These are phyloP conservation scores for Aphanomyces euteiches DNA, from an alignment of 352 stramenopile species.

Conservation along the genomic window DNA sequence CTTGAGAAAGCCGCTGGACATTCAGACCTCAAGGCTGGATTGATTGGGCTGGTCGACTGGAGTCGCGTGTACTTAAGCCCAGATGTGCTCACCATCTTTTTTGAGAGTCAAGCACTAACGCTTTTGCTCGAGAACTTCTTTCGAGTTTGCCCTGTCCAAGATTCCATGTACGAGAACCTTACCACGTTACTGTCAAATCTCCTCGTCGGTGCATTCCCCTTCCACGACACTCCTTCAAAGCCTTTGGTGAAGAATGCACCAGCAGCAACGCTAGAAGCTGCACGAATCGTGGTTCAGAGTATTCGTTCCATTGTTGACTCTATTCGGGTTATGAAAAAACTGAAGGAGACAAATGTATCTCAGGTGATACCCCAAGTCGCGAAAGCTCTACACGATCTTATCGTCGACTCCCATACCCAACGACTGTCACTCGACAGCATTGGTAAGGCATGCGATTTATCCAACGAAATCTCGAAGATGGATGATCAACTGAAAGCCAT, in stretches of 20 bases:
- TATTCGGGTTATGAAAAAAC: constrained; percentile 17
- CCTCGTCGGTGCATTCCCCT: constrained; percentile 16
- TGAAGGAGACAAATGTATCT: constrained; percentile 11
- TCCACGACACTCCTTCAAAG: background rate
- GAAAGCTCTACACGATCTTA: constrained; percentile 8
- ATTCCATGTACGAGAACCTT: constrained; percentile 56
- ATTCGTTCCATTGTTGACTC: constrained; percentile 29
- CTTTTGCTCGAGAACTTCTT: constrained; percentile 64
- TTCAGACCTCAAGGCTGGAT: constrained; percentile 59
- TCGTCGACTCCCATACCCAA: constrained; percentile 17
- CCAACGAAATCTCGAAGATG: constrained; percentile 40
- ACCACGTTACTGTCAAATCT: constrained; percentile 51
- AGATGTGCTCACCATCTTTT: constrained; percentile 64
- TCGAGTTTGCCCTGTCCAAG: constrained; percentile 35
- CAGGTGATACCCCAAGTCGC: constrained; percentile 16
- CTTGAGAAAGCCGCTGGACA: constrained; percentile 69
- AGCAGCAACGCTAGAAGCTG: background rate
- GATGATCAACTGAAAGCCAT: constrained; percentile 21
- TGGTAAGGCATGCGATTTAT: constrained; percentile 40
- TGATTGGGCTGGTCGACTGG: constrained; percentile 71
- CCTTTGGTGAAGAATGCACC: background rate
- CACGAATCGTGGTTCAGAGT: constrained; percentile 27
- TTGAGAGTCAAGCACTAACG: constrained; percentile 60
- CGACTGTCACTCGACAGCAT: constrained; percentile 49
- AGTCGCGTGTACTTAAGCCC: constrained; percentile 57